Evolutionary conservation across 805 yeast genomes (phyloP), one percentile per base, ranked within the genome.

Genomic region (Zygoascus flipseniorum): DNA sequence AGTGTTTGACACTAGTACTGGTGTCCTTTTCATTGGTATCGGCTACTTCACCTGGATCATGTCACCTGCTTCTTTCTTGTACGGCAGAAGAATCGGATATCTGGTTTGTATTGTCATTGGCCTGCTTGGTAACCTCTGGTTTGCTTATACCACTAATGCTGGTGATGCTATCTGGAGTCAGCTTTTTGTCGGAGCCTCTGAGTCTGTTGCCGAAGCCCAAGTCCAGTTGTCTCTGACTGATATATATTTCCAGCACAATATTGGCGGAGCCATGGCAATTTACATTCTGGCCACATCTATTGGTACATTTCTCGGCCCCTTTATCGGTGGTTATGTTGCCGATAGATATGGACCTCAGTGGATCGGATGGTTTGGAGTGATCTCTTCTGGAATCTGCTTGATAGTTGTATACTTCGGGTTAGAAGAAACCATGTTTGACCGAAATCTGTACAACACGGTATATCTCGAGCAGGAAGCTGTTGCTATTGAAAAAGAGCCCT

Each of bases 291-390:
- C 89, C 19, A 83, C 89, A 1, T 82, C 90, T 31, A 78, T 83
- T 8, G 95, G 95, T 52, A 83, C 93, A 0, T 86, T 81, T 62
- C 68, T 86, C 55, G 92, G 93, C 1, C 95, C 95, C 2, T 69
- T 87, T 53, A 75, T 86, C 57, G 89, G 89, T 20, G 89, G 89
- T 19, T 80, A 82, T 60, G 78, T 85, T 56, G 78, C 82, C 8
- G 75, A 79, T 50, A 68, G 76, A 51, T 73, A 76, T 19, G 74
- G 79, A 16, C 86, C 85, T 70, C 73, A 86, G 61, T 86, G 93
- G 93, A 86, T 85, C 8, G 89, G 90, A 31, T 82, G 81, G 78
- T 61, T 73, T 55, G 83, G 80, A 8, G 79, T 78, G 5, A 86
- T 86, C 37, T 75, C 81, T 53, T 82, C 85, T 6, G 89, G 82